phyloP scores from a whole-genome alignment of 1,284 basidiomycete genomes.

The Ustilago shanxiensis region DNA sequence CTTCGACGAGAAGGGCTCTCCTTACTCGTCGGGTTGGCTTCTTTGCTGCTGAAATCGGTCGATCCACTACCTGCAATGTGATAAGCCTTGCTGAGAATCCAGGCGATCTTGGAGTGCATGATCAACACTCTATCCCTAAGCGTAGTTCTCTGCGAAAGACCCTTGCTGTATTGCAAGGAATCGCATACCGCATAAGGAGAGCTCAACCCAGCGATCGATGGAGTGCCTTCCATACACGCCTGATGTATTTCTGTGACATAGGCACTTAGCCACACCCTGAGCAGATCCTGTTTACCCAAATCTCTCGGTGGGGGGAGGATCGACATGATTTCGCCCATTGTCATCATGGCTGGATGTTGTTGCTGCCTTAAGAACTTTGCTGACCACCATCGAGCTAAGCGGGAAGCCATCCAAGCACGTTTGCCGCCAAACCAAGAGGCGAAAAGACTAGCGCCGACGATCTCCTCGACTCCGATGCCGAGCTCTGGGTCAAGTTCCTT shows the following conservation, averaged over 20 bases:
- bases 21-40: constrained; percentile 8
- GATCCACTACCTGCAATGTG: constrained; percentile 26
- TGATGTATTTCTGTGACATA: constrained; percentile 46
- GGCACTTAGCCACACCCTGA: constrained; percentile 41
- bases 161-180: constrained; percentile 30
- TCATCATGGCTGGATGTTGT: constrained; percentile 44
- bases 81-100: constrained; percentile 43
- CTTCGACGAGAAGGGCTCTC: constrained; percentile 17
- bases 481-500: constrained; percentile 45
- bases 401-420: constrained; percentile 44
- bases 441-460: constrained; percentile 37
- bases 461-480: constrained; percentile 44
- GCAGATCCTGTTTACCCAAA: constrained; percentile 42
- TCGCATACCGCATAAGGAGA: constrained; percentile 36
- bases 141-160: constrained; percentile 30
- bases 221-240: constrained; percentile 39
- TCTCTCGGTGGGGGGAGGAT: constrained; percentile 38
- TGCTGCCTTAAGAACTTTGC: constrained; percentile 44
- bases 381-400: constrained; percentile 38
- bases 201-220: constrained; percentile 24
- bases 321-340: constrained; percentile 47
- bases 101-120: constrained; percentile 31
- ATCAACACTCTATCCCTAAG: constrained; percentile 34
- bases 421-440: constrained; percentile 36
- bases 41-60: constrained; percentile 12